Conservation (phyloP, 2,329 filamentous ascomycete species). For the Mycogone perniciosa region DNA sequence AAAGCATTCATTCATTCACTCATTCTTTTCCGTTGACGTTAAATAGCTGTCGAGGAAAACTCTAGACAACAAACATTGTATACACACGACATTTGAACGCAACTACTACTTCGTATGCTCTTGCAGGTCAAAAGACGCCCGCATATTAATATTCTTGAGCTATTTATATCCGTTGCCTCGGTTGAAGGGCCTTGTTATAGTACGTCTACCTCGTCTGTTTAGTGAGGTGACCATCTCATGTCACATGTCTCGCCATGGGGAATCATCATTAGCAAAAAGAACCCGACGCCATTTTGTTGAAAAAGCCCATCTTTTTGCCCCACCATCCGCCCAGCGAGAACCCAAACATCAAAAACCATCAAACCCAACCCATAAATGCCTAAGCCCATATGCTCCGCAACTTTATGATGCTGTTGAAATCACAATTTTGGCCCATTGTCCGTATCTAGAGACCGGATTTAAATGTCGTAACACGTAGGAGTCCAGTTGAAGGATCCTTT, state of each 20-base stretch:
- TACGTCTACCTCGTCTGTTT: constrained; percentile 4
- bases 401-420: constrained; percentile 41
- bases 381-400: constrained; percentile 33
- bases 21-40: not conserved
- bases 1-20: not conserved
- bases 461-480: constrained; percentile 31
- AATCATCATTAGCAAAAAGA: constrained; percentile 33
- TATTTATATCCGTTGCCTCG: constrained; percentile 30
- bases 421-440: constrained; percentile 32
- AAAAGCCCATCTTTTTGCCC: constrained; percentile 33
- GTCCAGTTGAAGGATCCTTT: constrained; percentile 35
- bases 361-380: constrained; percentile 21
- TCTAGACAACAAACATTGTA: no score
- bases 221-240: not conserved
- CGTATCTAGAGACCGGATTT: constrained; percentile 24
- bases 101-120: not conserved
- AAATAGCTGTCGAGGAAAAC: no score
- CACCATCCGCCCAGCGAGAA: constrained; percentile 25
- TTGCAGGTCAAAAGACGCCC: constrained; percentile 7
- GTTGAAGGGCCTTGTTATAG: constrained; percentile 35
- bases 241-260: constrained; percentile 23
- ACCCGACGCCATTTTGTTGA: constrained; percentile 35
- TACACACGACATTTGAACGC: not conserved
- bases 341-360: constrained; percentile 17
- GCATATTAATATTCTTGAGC: constrained; percentile 6